Conservation (phyloP, 2,329 filamentous ascomycete species). For the Fusarium equiseti region DNA sequence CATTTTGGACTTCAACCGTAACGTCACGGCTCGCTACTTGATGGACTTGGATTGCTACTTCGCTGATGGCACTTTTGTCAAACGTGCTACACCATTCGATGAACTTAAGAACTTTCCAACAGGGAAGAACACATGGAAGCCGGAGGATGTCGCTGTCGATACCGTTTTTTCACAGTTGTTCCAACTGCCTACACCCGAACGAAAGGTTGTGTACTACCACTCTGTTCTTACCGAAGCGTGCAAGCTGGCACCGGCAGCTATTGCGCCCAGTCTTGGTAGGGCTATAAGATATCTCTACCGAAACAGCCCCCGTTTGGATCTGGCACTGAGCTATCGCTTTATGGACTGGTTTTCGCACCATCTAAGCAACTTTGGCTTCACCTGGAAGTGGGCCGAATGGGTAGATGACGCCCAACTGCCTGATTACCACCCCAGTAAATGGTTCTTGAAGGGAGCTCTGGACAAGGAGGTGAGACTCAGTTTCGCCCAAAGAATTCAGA, state of each 20-base stretch:
- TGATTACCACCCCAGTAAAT: slow-evolving; percentile 86
- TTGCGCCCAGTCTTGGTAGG: slow-evolving; percentile 91
- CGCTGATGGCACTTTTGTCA: slow-evolving; percentile 88
- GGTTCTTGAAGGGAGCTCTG: slow-evolving; percentile 89
- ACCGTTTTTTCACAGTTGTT: slow-evolving; percentile 96
- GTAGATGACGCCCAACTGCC: slow-evolving; percentile 84
- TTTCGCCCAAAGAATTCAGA: slow-evolving; percentile 95
- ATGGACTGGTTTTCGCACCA: slow-evolving; percentile 99
- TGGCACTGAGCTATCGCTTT: slow-evolving; percentile 88
- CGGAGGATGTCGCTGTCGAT: slow-evolving; percentile 97
- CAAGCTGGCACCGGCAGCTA: slow-evolving; percentile 95
- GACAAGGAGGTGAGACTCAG: slow-evolving; percentile 98
- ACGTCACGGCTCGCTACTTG: slow-evolving; percentile 85
- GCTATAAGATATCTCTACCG: slow-evolving; percentile 93
- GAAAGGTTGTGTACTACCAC: slow-evolving; percentile 97
- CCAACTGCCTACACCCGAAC: slow-evolving; percentile 85
- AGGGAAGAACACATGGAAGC: slow-evolving; percentile 87
- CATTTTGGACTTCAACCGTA: slow-evolving; percentile 91
- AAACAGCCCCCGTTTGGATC: slow-evolving; percentile 83
- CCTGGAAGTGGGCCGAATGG: slow-evolving; percentile 99
- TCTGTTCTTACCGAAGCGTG: slow-evolving; percentile 94
- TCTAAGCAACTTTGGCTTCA: slow-evolving; percentile 98
- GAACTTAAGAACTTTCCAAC: slow-evolving; percentile 78
- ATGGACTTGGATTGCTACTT: slow-evolving; percentile 98
- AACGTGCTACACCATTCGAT: slow-evolving; percentile 92